Conservation (phyloP, 352 stramenopile species). For the Globisporangium echinulatum region DNA sequence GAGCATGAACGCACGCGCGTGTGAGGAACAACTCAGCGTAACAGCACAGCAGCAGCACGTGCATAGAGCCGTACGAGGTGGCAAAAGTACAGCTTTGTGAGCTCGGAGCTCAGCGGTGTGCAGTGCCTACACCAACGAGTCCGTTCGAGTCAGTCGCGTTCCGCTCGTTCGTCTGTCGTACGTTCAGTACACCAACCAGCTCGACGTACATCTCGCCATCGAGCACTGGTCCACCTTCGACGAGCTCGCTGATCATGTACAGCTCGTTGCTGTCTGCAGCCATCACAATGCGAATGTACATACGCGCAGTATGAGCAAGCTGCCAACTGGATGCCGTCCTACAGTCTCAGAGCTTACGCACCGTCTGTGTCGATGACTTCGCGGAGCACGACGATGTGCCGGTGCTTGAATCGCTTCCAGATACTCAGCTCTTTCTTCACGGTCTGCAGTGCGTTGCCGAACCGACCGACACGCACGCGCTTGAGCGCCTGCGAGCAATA, state of each 20-base stretch:
- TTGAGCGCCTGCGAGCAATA: conserved; percentile 30
- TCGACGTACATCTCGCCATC: conserved; percentile 51
- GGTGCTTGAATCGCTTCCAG: conserved; percentile 95
- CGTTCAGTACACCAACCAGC: too few species aligned
- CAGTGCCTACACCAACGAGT: conserved; percentile 34
- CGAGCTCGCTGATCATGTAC: conserved; percentile 81
- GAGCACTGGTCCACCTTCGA: conserved; percentile 63
- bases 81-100: conserved; percentile 70
- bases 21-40: neutral
- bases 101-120: conserved; percentile 46
- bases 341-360: conserved; percentile 12
- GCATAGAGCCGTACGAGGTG: conserved; percentile 39
- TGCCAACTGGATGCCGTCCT: neutral
- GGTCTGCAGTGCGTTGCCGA: conserved; percentile 67
- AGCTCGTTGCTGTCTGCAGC: conserved; percentile 62
- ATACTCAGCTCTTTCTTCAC: conserved; percentile 94
- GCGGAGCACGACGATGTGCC: conserved; percentile 90
- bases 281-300: neutral
- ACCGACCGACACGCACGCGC: conserved; percentile 54
- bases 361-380: conserved; percentile 94
- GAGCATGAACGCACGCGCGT: conserved; percentile 22
- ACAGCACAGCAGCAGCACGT: neutral
- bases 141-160: too few species aligned
- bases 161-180: too few species aligned
- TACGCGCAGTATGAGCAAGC: neutral